Evolutionary conservation across 164 flowering plant genomes (phyloP), one percentile per base, ranked within the genome.

Genomic region (Brasenia schreberi): DNA sequence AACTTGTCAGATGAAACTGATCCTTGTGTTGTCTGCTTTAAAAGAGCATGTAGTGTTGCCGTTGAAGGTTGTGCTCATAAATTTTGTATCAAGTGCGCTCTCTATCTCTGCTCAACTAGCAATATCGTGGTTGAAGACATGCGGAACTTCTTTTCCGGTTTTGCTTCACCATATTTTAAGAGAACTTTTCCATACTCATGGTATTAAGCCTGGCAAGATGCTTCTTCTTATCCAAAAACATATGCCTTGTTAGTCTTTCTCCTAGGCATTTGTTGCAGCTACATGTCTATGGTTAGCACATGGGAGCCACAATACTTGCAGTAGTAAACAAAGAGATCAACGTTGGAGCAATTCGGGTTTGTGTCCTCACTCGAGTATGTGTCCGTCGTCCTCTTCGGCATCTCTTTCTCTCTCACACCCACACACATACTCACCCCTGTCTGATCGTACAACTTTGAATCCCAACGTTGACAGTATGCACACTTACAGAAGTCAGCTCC

Each of bases 381-480:
- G 81, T 95, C 97, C 39, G 98, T 94, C 11, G 97, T 94, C 67
- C 97, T 85, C 90, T 94, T 93, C 83, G 98, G 98, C 96, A 93
- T 90, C 68, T 67, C 64, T 76, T 64, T 59, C 59, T 11, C 63
- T 73, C 67, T 68, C 59, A 42, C n/a, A 71, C 67, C 66, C n/a
- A n/a, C n/a, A n/a, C n/a, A n/a, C n/a, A n/a, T n/a, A n/a, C n/a
- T n/a, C n/a, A n/a, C n/a, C n/a, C 53, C n/a, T n/a, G n/a, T n/a
- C n/a, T n/a, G n/a, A n/a, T n/a, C n/a, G n/a, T n/a, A n/a, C n/a
- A n/a, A n/a, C n/a, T n/a, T n/a, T n/a, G n/a, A n/a, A n/a, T n/a
- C n/a, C n/a, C n/a, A n/a, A n/a, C n/a, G n/a, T n/a, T n/a, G n/a
- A n/a, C n/a, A n/a, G n/a, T n/a, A n/a, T n/a, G n/a, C n/a, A n/a